phyloP scores from a whole-genome alignment of 345 rosid species.

The Conringia planisiliqua region DNA sequence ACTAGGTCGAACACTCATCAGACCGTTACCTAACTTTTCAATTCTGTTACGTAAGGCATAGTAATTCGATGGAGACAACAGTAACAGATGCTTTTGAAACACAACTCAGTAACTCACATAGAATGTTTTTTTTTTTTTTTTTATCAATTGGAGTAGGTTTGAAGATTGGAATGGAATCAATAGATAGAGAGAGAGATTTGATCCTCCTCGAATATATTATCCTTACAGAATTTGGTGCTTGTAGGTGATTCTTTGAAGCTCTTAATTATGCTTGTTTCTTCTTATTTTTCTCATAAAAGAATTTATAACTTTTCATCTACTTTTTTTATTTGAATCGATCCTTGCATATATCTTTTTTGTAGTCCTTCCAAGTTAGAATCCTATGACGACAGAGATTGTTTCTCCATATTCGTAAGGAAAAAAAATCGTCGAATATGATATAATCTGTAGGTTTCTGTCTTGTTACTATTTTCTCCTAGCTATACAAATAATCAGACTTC shows the following conservation, averaged over 20 bases:
- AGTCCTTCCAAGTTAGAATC: slow-evolving; percentile 25
- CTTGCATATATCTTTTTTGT: slow-evolving; percentile 7
- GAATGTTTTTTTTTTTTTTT: slow-evolving; percentile 18
- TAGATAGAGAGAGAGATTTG: slow-evolving; percentile 28
- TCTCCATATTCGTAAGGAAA: neutral
- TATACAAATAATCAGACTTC: neutral
- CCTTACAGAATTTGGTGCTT: slow-evolving; percentile 30
- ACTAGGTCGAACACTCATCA: slow-evolving; percentile 31
- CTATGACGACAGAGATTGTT: slow-evolving; percentile 11
- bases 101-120: slow-evolving; percentile 2
- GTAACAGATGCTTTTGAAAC: slow-evolving; percentile 23
- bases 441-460: neutral
- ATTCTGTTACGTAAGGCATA: slow-evolving; percentile 34
- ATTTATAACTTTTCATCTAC: slow-evolving; percentile 11
- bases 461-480: neutral
- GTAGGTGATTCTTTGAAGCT: slow-evolving; percentile 14
- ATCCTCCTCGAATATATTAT: slow-evolving; percentile 30
- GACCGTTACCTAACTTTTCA: slow-evolving; percentile 35
- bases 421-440: neutral
- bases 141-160: slow-evolving; percentile 22
- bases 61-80: slow-evolving; percentile 30
- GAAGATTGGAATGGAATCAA: slow-evolving; percentile 36
- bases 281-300: slow-evolving; percentile 14
- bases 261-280: slow-evolving; percentile 9
- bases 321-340: slow-evolving; percentile 21